phyloP scores from a whole-genome alignment of 768 basidiomycete genomes.

The Pleurotus djamor region DNA sequence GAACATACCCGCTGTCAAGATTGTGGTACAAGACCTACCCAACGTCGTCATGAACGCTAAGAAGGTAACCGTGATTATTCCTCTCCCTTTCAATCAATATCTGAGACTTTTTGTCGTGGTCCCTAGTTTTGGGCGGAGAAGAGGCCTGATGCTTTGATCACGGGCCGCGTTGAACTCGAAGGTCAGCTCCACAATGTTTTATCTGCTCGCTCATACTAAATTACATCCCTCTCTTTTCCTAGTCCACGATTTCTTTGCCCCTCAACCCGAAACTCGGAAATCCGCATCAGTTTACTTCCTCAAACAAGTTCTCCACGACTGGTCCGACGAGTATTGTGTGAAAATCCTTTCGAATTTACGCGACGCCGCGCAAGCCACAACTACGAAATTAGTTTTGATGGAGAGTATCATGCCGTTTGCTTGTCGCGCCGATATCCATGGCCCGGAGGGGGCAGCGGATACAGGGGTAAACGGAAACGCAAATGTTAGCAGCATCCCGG shows the following conservation, averaged over 20 bases:
- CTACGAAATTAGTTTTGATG: conserved; percentile 37
- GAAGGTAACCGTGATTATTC: conserved; percentile 25
- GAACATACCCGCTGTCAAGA: conserved; percentile 22
- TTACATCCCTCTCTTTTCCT: neutral
- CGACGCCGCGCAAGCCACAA: conserved; percentile 25
- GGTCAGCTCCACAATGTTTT: conserved; percentile 10
- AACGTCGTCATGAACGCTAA: conserved; percentile 37
- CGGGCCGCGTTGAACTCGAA: conserved; percentile 22
- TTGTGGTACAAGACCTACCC: conserved; percentile 47
- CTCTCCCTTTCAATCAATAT: too few species aligned
- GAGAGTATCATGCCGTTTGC: conserved; percentile 37
- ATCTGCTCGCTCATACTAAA: too few species aligned
- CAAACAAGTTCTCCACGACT: conserved; percentile 61
- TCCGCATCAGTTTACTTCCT: conserved; percentile 51
- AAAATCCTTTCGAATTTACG: conserved; percentile 35
- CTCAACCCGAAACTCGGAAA: conserved; percentile 30
- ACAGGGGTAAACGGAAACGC: too few species aligned
- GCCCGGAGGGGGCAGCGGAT: neutral
- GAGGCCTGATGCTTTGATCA: conserved; percentile 1
- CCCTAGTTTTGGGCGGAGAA: conserved; percentile 8
- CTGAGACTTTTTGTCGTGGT: too few species aligned
- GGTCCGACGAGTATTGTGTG: conserved; percentile 46
- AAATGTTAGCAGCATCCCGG: conserved; percentile 15
- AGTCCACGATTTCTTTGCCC: conserved; percentile 17
- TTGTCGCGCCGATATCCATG: conserved; percentile 22